phyloP scores from a whole-genome alignment of 176 grass and related monocot species.

The Oryza coarctata region DNA sequence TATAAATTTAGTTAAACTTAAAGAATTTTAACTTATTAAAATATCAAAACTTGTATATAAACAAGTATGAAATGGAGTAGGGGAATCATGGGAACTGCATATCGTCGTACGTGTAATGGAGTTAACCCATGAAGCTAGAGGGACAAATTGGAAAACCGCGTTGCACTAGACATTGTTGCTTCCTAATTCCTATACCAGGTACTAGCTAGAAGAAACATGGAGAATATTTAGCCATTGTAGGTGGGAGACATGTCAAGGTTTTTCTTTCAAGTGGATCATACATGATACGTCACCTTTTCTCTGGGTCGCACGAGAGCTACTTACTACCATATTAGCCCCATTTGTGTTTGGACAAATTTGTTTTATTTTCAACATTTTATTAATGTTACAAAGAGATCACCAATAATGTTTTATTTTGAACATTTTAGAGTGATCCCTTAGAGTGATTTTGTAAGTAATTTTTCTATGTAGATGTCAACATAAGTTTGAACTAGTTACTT shows the following conservation, averaged over 20 bases:
- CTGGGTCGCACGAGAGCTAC: not conserved
- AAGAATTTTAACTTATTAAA: no score
- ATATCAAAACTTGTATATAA: no score
- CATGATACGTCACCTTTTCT: conserved; percentile 18
- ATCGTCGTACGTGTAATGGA: not conserved
- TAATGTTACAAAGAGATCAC: not conserved
- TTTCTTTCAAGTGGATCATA: not conserved
- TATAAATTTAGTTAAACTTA: no score
- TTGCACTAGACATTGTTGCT: not conserved
- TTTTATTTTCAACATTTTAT: not conserved
- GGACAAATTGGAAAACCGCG: conserved; percentile 5
- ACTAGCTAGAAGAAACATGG: not conserved
- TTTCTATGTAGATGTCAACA: no score
- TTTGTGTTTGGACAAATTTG: not conserved
- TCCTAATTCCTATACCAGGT: not conserved
- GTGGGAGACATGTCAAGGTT: not conserved
- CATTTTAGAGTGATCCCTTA: no score
- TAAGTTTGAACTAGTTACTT: no score
- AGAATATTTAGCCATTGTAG: conserved; percentile 3
- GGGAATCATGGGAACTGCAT: no score
- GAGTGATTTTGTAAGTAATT: no score
- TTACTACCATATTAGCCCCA: not conserved
- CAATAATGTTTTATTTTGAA: not conserved
- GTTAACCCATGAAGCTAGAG: not conserved
- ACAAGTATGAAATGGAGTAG: no score